Conservation (phyloP, 2,329 filamentous ascomycete species). For the Penicillium hordei region DNA sequence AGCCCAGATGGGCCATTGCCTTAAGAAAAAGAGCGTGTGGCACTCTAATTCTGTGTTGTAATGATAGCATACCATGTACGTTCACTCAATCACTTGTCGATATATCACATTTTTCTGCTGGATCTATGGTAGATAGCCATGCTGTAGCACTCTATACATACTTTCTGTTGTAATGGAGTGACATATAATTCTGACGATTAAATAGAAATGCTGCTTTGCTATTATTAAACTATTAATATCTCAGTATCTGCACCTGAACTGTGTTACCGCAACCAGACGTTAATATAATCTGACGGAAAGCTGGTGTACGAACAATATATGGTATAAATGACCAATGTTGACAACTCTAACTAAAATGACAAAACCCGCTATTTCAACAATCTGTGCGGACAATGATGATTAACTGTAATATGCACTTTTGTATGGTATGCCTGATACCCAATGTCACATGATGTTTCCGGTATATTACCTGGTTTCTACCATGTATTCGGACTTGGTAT, state of each 20-base stretch:
- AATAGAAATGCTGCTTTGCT: background rate
- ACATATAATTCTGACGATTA: background rate
- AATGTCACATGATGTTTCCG: too few species aligned
- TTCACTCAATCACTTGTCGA: background rate
- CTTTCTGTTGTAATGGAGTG: background rate
- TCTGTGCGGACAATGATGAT: too few species aligned
- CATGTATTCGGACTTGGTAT: too few species aligned
- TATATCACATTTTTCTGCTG: background rate
- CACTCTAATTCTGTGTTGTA: background rate
- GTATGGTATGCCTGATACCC: too few species aligned
- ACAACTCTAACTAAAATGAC: too few species aligned
- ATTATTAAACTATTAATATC: background rate
- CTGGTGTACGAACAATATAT: too few species aligned
- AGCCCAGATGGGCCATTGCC: background rate
- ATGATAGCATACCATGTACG: background rate
- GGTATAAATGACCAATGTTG: too few species aligned
- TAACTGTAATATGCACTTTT: too few species aligned
- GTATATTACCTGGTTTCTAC: too few species aligned
- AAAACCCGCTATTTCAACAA: too few species aligned
- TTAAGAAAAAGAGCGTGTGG: background rate
- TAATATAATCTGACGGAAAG: too few species aligned
- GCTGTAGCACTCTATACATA: background rate
- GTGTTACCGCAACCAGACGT: background rate
- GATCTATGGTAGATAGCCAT: background rate
- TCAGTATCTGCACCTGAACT: background rate